These are phyloP conservation scores for Pseudocercospora musae DNA, from an alignment of 2,329 filamentous ascomycete genomes.

Conservation along the genomic window DNA sequence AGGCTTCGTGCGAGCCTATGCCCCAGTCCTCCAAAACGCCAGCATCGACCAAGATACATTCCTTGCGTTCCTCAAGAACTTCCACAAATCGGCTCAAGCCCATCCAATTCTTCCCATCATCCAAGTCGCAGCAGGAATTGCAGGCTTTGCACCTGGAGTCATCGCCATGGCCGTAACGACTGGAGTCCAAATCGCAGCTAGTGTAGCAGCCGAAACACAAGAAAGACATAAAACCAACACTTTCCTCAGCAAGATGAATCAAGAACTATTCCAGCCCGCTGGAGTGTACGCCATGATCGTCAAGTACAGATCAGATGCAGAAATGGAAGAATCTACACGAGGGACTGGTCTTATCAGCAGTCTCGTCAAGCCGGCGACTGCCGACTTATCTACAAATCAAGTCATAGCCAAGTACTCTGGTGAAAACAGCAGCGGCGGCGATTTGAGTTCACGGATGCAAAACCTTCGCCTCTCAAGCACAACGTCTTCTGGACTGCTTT, in stretches of 20 bases:
- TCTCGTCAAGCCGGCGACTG: slow-evolving; percentile 22
- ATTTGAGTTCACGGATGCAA: slow-evolving; percentile 31
- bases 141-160: slow-evolving; percentile 40
- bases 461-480: slow-evolving; percentile 40
- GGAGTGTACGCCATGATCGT: slow-evolving; percentile 57
- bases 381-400: slow-evolving; percentile 40
- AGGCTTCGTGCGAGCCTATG: slow-evolving; percentile 55
- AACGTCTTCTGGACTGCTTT: slow-evolving; percentile 41
- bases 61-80: slow-evolving; percentile 48
- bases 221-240: slow-evolving; percentile 44
- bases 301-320: slow-evolving; percentile 31
- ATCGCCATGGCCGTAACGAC: slow-evolving; percentile 45
- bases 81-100: slow-evolving; percentile 45
- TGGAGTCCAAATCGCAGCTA: slow-evolving; percentile 44
- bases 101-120: slow-evolving; percentile 33
- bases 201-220: slow-evolving; percentile 42
- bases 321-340: slow-evolving; percentile 13
- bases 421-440: neutral
- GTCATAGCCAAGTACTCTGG: slow-evolving; percentile 29
- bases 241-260: slow-evolving; percentile 57
- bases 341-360: slow-evolving; percentile 6
- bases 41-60: slow-evolving; percentile 51
- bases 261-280: slow-evolving; percentile 55
- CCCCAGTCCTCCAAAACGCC: slow-evolving; percentile 46
- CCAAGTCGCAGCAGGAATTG: slow-evolving; percentile 35